Conservation (phyloP, 2,329 filamentous ascomycete species). For the Orbilia javanica region DNA sequence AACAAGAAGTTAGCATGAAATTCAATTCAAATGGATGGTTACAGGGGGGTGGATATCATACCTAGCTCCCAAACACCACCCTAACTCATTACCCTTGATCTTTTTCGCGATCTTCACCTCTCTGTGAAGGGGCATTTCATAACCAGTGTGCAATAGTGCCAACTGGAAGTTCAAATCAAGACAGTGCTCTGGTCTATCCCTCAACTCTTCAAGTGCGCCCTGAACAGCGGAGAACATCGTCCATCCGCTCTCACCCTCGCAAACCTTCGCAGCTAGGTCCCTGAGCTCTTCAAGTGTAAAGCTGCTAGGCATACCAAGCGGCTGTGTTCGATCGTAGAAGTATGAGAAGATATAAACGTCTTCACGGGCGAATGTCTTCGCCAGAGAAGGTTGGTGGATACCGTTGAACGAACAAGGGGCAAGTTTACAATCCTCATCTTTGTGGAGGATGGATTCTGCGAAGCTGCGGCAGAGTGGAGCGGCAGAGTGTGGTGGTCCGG, state of each 20-base stretch:
- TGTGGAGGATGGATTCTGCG: conserved; percentile 89
- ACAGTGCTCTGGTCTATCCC: conserved; percentile 87
- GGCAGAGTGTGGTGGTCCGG: conserved; percentile 79
- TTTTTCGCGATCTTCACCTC: conserved; percentile 99
- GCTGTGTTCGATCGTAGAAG: conserved; percentile 95
- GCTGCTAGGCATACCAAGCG: conserved; percentile 96
- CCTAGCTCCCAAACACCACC: conserved; percentile 98
- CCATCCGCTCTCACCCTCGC: conserved; percentile 76
- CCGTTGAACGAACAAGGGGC: conserved; percentile 99
- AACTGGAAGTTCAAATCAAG: conserved; percentile 97
- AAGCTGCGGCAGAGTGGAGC: conserved; percentile 89
- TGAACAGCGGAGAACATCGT: conserved; percentile 81
- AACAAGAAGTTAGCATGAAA: conserved; percentile 64
- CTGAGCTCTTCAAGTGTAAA: conserved; percentile 93
- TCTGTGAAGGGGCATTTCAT: conserved; percentile 96
- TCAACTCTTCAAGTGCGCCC: conserved; percentile 82
- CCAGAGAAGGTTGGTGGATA: conserved; percentile 90
- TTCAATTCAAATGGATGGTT: neutral
- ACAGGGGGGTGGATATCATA: conserved; percentile 68
- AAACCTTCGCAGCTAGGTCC: conserved; percentile 86
- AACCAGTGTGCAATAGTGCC: conserved; percentile 90
- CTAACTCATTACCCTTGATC: conserved; percentile 95
- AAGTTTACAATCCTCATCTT: conserved; percentile 83
- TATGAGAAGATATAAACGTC: conserved; percentile 98
- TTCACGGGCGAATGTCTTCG: conserved; percentile 90